A percentile compares a stretch with the other conserved stretches of the same genome.
These are phyloP conservation scores for Tricholoma bakamatsutake DNA, from an alignment of 768 basidiomycete species.

Conservation along the genomic window DNA sequence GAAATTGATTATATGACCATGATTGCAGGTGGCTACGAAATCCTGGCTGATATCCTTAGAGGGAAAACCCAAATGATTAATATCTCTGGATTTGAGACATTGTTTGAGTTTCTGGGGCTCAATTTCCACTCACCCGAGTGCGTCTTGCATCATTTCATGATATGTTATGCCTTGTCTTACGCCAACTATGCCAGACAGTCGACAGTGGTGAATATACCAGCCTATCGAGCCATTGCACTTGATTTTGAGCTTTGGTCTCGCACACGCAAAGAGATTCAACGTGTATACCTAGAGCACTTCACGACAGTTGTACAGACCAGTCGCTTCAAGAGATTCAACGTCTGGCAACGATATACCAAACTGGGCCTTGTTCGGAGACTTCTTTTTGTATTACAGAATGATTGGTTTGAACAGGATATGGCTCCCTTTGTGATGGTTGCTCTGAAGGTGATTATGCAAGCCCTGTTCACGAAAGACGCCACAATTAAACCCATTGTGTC, in stretches of 20 bases:
- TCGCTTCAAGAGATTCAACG: constrained; percentile 72
- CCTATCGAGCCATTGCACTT: constrained; percentile 78
- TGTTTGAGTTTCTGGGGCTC: constrained; percentile 85
- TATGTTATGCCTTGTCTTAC: not conserved
- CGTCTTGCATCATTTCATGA: constrained; percentile 15
- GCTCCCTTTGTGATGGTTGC: constrained; percentile 49
- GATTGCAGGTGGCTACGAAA: constrained; percentile 75
- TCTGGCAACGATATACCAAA: constrained; percentile 66
- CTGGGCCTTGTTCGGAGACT: constrained; percentile 67
- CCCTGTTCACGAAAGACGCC: constrained; percentile 67
- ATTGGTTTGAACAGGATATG: constrained; percentile 62
- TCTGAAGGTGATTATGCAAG: constrained; percentile 53
- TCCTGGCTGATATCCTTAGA: constrained; percentile 68
- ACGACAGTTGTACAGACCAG: constrained; percentile 65
- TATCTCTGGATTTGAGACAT: constrained; percentile 70
- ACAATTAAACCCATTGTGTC: constrained; percentile 82
- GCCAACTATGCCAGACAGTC: constrained; percentile 48
- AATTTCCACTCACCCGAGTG: constrained; percentile 81
- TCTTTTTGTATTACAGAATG: constrained; percentile 76
- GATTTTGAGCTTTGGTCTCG: constrained; percentile 89
- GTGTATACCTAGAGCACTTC: constrained; percentile 78
- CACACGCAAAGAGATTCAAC: constrained; percentile 67
- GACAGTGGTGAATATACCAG: constrained; percentile 74
- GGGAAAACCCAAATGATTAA: constrained; percentile 72
- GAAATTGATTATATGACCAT: not conserved